Evolutionary conservation across 345 rosid genomes (phyloP), one percentile per base, ranked within the genome.

Genomic region (Erucastrum elatum): DNA sequence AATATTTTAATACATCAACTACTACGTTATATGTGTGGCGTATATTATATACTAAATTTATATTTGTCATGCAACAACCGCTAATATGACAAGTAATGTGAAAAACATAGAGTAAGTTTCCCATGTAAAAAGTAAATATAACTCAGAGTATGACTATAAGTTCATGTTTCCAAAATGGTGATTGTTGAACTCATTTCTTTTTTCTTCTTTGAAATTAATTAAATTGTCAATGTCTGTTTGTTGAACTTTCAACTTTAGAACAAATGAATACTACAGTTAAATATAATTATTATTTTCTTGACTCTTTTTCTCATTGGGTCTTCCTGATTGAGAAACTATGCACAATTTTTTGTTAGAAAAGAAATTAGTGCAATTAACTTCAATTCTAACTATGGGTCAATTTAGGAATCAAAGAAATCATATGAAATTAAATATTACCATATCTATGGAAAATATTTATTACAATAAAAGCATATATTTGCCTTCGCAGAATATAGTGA

Each of bases 31-130:
- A 35, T 64, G 37, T 15, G n/a, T 15, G 33, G 29, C 16, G 72
- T 67, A 27, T 70, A 55, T 66, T 12, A 70, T 64, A 44, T 78
- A 62, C 0, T 55, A 39, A 33, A 78, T 78, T 78, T 59, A 67
- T 72, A 60, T 34, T 44, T 59, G 63, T 74, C 74, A 67, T 74
- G 69, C 69, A 74, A 67, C 82, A 74, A 74, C 77, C 77, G 82
- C 72, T 72, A 62, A 13, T 34, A 44, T 12, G 37, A 25, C 31
- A 66, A 65, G 62, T 13, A 56, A 26, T 65, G 77, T 71, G 81
- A 72, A 71, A 17, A 39, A 39, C 66, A 30, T 39, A 58, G 33
- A 7, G 13, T 66, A 10, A 31, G 10, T 10, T 59, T 12, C 12
- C 31, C n/a, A 27, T 70, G 58, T 37, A 64, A 63, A 77, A 25